Evolutionary conservation across 768 basidiomycete species (phyloP), one percentile per base, ranked within the genome.

Genomic region (Leccinum olivaceopallidum): DNA sequence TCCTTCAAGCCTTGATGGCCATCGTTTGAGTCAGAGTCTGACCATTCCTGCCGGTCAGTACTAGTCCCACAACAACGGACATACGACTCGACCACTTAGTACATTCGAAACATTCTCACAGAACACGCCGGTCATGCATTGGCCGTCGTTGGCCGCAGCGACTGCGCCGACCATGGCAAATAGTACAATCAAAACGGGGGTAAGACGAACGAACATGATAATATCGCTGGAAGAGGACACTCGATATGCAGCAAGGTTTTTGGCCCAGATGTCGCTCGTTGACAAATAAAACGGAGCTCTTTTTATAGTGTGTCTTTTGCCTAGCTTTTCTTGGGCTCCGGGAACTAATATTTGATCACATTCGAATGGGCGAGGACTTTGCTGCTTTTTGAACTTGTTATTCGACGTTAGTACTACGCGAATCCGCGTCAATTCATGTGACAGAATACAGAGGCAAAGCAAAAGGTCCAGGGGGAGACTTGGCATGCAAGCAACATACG

Each of bases 201-300:
- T 42, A 30, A 59, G 39, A 42, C 50, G 63, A 53, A 22, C 30
- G 7, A 64, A 60, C 63, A 64, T 64, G 55, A 10, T 5, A 16
- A n/a, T n/a, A 44, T 44, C 7, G 42, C 12, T 10, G 1, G 5
- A 52, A 26, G 22, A 22, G 49, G 60, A 18, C 0, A 44, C 13
- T n/a, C 12, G n/a, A 6, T 30, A 10, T 50, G 51, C 12, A 20
- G 51, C 20, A 14, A 30, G n/a, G 42, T 4, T 44, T 18, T 30
- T 12, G 16, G 26, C n/a, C n/a, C n/a, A n/a, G 13, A 9, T 42
- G 39, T 42, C 16, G 8, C 2, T 44, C n/a, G 9, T 44, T n/a
- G 8, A 18, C 18, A 44, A n/a, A 44, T 9, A 10, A 18, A 44
- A n/a, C 2, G n/a, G n/a, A 10, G n/a, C 42, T 4, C 18, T 44